Evolutionary conservation across 106 monocot genomes (phyloP), one percentile per base, ranked within the genome.

Genomic region (Hemerocallis citrina): DNA sequence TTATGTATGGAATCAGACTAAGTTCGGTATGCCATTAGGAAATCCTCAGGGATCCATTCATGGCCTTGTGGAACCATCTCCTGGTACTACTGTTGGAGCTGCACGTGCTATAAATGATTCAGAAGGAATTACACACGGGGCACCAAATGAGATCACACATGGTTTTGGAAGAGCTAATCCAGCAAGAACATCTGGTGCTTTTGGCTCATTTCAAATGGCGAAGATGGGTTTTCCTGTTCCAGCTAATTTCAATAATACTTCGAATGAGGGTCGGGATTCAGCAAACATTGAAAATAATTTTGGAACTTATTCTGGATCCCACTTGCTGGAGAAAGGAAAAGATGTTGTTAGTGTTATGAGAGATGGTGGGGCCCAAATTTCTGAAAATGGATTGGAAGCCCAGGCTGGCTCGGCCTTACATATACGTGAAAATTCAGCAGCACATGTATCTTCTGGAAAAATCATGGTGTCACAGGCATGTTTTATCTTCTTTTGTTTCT

Each of bases 1-100:
- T 43, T 57, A 62, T 70, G 25, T 76, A 43, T 83, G 83, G 89
- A 74, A 74, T 52, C 89, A 83, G 47, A 94, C 73, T 39, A 77
- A 67, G 57, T 67, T 76, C 62, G 15, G 56, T 50, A 27, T 57
- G 36, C 62, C 63, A 23, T 51, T 65, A 59, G 71, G 73, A 49
- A 59, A 52, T 71, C 52, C 75, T 59, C 81, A 79, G 74, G 70
- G 60, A 42, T 74, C 75, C 57, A 55, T 35, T 69, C 40, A 75
- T 64, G 68, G 70, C 37, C 47, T 70, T 60, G 16, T 51, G 31
- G 71, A 68, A 35, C 36, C 79, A 72, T 59, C 68, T 65, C 45
- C 52, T 48, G 68, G 49, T 35, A 46, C 74, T 46, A 59, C 16
- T 62, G 57, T 28, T 63, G 74, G 57, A 57, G 55, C 66, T 70